These are phyloP conservation scores for Apophysomyces sp. DNA, from an alignment of 371 early-diverging fungal genomes.

Conservation along the genomic window DNA sequence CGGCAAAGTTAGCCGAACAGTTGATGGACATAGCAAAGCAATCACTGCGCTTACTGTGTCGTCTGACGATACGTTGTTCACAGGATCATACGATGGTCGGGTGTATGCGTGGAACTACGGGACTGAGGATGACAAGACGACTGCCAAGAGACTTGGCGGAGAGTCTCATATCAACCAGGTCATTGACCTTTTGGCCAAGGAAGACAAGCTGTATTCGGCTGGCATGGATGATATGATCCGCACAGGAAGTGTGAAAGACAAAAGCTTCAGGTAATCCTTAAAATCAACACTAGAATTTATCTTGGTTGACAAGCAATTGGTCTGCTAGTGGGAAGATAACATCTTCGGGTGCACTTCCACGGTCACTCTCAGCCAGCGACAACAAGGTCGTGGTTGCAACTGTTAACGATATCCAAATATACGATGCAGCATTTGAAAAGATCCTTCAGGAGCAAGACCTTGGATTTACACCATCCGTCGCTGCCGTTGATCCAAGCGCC, in stretches of 20 bases:
- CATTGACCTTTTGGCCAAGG: constrained; percentile 43
- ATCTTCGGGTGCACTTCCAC: constrained; percentile 54
- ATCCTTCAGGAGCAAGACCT: constrained; percentile 21
- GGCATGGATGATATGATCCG: constrained; percentile 79
- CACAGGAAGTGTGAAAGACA: constrained; percentile 11
- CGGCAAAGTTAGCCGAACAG: constrained; percentile 48
- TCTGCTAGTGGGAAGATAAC: constrained; percentile 22
- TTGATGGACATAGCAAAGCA: constrained; percentile 84
- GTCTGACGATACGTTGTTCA: constrained; percentile 63
- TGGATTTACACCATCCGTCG: constrained; percentile 53
- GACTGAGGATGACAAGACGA: constrained; percentile 26
- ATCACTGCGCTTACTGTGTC: constrained; percentile 78
- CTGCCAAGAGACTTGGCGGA: constrained; percentile 48
- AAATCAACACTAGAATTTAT: not conserved
- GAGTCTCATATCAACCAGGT: constrained; percentile 74
- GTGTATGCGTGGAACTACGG: constrained; percentile 68
- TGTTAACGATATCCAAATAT: constrained; percentile 35
- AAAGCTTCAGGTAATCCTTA: constrained; percentile 21
- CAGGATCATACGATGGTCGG: constrained; percentile 92
- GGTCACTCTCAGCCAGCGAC: constrained; percentile 43
- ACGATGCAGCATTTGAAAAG: constrained; percentile 35
- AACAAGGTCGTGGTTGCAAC: constrained; percentile 56
- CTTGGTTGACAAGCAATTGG: not conserved
- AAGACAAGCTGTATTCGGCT: constrained; percentile 54
- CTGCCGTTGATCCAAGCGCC: constrained; percentile 59